These are phyloP conservation scores for Oryza meridionalis DNA, from an alignment of 176 grass and related monocot species.

Conservation along the genomic window DNA sequence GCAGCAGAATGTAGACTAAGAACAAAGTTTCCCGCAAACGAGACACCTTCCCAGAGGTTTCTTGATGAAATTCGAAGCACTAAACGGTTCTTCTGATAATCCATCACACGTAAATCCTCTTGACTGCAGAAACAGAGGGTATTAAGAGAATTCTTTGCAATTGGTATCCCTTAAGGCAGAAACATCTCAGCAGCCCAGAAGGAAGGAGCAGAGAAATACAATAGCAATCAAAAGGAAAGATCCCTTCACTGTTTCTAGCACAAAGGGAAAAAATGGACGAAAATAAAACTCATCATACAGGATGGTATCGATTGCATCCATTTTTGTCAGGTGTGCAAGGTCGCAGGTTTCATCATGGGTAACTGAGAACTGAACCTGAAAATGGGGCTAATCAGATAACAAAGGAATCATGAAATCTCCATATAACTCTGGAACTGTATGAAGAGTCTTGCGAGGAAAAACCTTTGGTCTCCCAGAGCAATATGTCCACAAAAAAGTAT, in stretches of 20 bases:
- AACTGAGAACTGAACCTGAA: slow-evolving; percentile 42
- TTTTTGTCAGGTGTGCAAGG: slow-evolving; percentile 66
- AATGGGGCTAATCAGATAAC: slow-evolving; percentile 31
- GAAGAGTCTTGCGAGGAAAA: slow-evolving; percentile 33
- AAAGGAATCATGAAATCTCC: slow-evolving; percentile 26
- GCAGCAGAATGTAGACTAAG: slow-evolving; percentile 61
- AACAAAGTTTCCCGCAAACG: slow-evolving; percentile 48
- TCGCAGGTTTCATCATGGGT: slow-evolving; percentile 62
- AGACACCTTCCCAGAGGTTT: slow-evolving; percentile 77
- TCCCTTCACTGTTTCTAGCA: not conserved
- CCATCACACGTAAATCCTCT: slow-evolving; percentile 52
- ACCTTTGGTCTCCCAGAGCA: slow-evolving; percentile 74
- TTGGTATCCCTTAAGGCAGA: not conserved
- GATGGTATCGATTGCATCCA: slow-evolving; percentile 64
- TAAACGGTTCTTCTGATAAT: slow-evolving; percentile 65
- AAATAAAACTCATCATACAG: slow-evolving; percentile 55
- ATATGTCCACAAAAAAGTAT: slow-evolving; percentile 74
- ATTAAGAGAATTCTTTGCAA: slow-evolving; percentile 19
- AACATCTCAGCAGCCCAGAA: slow-evolving; percentile 5
- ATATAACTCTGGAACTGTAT: slow-evolving; percentile 20
- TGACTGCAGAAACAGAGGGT: slow-evolving; percentile 53
- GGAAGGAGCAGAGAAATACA: not conserved
- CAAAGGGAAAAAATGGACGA: slow-evolving; percentile 1
- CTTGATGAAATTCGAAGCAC: slow-evolving; percentile 81
- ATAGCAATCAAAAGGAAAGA: not conserved